Evolutionary conservation across 2,329 filamentous ascomycete genomes (phyloP).

Genomic region (Blastomyces percursus): DNA sequence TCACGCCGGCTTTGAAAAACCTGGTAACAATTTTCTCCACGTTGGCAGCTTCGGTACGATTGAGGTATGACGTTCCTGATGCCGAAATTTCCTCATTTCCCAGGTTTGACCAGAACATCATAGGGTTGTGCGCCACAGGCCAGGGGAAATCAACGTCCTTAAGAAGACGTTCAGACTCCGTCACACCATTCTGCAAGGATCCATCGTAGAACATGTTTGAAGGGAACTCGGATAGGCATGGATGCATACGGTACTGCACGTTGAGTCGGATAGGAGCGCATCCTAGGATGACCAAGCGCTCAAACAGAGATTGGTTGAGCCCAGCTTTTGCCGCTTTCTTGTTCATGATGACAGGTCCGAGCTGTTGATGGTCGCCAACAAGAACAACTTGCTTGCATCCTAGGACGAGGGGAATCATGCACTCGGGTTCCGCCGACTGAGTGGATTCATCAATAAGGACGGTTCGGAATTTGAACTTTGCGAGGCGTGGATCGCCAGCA

Average conservation of each 20-base stretch:
- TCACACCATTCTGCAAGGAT: conserved; percentile 91
- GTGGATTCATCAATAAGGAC: conserved; percentile 98
- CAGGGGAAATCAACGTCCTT: conserved; percentile 96
- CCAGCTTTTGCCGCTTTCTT: conserved; percentile 98
- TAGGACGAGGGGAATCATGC: conserved; percentile 94
- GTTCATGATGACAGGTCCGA: conserved; percentile 99
- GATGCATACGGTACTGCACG: conserved; percentile 98
- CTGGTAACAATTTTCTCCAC: conserved; percentile 97
- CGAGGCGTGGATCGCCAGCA: conserved; percentile 84
- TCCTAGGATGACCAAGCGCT: conserved; percentile 85
- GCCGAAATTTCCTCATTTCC: conserved; percentile 97
- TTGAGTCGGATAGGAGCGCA: conserved; percentile 86
- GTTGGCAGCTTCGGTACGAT: conserved; percentile 91
- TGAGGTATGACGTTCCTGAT: conserved; percentile 94
- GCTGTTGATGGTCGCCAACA: conserved; percentile 94
- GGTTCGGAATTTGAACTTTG: conserved; percentile 97
- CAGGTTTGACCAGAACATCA: conserved; percentile 99
- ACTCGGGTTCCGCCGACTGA: conserved; percentile 94
- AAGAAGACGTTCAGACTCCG: conserved; percentile 73
- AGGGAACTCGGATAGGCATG: conserved; percentile 90
- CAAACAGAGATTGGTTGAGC: conserved; percentile 95
- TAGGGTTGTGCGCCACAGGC: conserved; percentile 85
- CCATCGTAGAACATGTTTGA: conserved; percentile 99
- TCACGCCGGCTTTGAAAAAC: conserved; percentile 98
- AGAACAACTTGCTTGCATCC: conserved; percentile 99